Percentiles rank a stretch among this genome's conserved stretches.
phyloP scores from a whole-genome alignment of 371 early-diverging fungal species.

The Thermomucor indicae-seudaticae region DNA sequence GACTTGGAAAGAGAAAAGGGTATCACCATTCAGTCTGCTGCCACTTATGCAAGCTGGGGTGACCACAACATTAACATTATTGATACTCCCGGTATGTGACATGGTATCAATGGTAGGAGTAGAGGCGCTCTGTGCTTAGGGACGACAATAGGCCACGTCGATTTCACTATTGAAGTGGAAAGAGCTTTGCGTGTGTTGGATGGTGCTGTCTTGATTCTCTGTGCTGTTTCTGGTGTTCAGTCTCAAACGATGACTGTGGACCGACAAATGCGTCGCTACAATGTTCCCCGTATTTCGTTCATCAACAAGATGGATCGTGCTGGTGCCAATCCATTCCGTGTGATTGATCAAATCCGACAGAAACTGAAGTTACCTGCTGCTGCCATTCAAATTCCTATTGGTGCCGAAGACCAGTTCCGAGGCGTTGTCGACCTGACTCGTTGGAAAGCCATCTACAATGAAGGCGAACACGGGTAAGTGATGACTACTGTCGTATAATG shows the following conservation, averaged over 20 bases:
- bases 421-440: slow-evolving; percentile 94
- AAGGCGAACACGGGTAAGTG: slow-evolving; percentile 81
- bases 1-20: slow-evolving; percentile 97
- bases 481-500: neutral
- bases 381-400: slow-evolving; percentile 94
- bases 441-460: slow-evolving; percentile 86
- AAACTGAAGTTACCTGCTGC: slow-evolving; percentile 91
- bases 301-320: slow-evolving; percentile 94
- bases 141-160: slow-evolving; percentile 72
- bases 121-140: neutral
- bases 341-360: slow-evolving; percentile 84
- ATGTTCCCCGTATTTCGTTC: slow-evolving; percentile 83
- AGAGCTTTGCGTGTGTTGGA: slow-evolving; percentile 88
- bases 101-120: neutral
- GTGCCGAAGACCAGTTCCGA: slow-evolving; percentile 79
- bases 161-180: slow-evolving; percentile 93
- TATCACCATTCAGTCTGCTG: slow-evolving; percentile 90
- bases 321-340: slow-evolving; percentile 92
- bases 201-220: slow-evolving; percentile 85
- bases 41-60: slow-evolving; percentile 83
- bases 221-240: slow-evolving; percentile 85
- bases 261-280: slow-evolving; percentile 89
- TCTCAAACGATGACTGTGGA: slow-evolving; percentile 97
- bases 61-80: slow-evolving; percentile 85
- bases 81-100: slow-evolving; percentile 76